These are phyloP conservation scores for Thyridium curvatum DNA, from an alignment of 2,329 filamentous ascomycete genomes.

Conservation along the genomic window DNA sequence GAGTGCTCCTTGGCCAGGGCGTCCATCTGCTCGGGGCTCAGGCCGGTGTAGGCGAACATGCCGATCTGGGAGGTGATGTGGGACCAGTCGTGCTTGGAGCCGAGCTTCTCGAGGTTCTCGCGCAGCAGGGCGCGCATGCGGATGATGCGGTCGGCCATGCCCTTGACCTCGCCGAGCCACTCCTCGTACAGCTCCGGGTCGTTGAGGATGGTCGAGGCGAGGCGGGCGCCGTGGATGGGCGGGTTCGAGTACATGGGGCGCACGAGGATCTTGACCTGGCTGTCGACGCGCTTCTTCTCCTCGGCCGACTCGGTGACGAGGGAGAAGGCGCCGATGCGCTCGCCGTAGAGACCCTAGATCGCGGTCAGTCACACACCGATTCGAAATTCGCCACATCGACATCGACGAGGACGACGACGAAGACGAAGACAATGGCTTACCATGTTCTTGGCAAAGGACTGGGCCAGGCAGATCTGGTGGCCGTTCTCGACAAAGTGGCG, in stretches of 20 bases:
- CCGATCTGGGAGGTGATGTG: constrained; percentile 99
- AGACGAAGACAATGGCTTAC: constrained; percentile 34
- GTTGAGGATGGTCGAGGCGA: constrained; percentile 89
- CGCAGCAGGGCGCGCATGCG: constrained; percentile 93
- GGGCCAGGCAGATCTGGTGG: constrained; percentile 79
- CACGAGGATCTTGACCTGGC: constrained; percentile 96
- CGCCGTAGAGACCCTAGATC: constrained; percentile 82
- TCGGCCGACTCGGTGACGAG: constrained; percentile 73
- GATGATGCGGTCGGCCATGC: constrained; percentile 98
- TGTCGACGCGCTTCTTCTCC: constrained; percentile 94
- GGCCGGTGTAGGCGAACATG: constrained; percentile 98
- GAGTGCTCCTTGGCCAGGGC: constrained; percentile 89
- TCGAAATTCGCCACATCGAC: neutral
- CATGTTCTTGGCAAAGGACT: constrained; percentile 99
- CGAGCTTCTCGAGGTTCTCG: constrained; percentile 89
- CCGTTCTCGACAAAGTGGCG: constrained; percentile 91
- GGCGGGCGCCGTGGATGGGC: constrained; percentile 89
- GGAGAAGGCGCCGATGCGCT: constrained; percentile 96
- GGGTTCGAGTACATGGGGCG: constrained; percentile 98
- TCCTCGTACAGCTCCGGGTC: constrained; percentile 78
- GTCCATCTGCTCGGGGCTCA: constrained; percentile 88
- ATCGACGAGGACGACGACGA: neutral
- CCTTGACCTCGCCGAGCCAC: constrained; percentile 96
- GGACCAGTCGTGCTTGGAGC: constrained; percentile 95
- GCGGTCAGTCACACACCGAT: neutral